These are phyloP conservation scores for Podaxis carcinomalis DNA, from an alignment of 768 basidiomycete genomes.

Conservation along the genomic window DNA sequence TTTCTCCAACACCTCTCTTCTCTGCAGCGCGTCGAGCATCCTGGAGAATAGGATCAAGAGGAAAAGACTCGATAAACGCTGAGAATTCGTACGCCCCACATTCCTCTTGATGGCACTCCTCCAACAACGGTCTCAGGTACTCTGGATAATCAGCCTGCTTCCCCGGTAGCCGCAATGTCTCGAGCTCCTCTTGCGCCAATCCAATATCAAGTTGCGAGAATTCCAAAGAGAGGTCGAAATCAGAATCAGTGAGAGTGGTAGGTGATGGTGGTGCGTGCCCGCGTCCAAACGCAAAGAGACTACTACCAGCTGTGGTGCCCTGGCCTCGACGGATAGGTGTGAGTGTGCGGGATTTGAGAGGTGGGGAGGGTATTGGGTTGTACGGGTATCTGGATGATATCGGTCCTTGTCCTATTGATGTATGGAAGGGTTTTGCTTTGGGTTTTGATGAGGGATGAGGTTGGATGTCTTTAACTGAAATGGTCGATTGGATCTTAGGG, in stretches of 20 bases:
- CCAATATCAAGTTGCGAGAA: constrained; percentile 39
- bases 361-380: constrained; percentile 25
- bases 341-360: constrained; percentile 51
- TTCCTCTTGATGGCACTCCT: constrained; percentile 64
- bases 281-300: constrained; percentile 17
- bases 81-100: constrained; percentile 71
- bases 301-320: constrained; percentile 9
- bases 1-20: constrained; percentile 10
- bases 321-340: constrained; percentile 60
- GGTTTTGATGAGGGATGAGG: neutral
- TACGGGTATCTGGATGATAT: constrained; percentile 14
- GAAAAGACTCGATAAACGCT: constrained; percentile 78
- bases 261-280: constrained; percentile 48
- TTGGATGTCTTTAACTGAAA: neutral
- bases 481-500: neutral
- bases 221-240: constrained; percentile 51
- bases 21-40: constrained; percentile 14
- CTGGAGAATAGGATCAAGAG: constrained; percentile 61
- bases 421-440: neutral
- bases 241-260: constrained; percentile 47
- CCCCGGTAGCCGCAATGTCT: constrained; percentile 16
- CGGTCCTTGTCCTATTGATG: neutral
- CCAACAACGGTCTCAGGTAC: constrained; percentile 60
- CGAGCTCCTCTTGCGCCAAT: constrained; percentile 20
- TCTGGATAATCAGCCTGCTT: constrained; percentile 34